Evolutionary conservation across 306 rosid species (phyloP).

Genomic region (Cicer chorassanicum): DNA sequence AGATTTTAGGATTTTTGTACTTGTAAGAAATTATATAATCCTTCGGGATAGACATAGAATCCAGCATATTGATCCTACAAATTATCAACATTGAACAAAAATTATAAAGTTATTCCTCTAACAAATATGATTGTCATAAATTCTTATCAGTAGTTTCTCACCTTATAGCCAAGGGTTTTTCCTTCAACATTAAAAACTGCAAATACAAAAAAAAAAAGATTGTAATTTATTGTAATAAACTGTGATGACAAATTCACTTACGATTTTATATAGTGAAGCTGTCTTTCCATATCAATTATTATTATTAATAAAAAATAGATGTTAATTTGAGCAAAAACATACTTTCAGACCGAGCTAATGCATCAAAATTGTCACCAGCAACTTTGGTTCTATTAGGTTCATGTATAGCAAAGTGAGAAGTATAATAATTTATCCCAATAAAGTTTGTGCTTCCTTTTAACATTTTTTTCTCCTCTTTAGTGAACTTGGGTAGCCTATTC

Average conservation of each 20-base stretch:
- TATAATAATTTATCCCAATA: too few species aligned
- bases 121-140: neutral
- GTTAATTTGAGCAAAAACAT: neutral
- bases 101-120: neutral
- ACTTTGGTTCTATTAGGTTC: too few species aligned
- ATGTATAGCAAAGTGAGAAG: too few species aligned
- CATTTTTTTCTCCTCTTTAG: too few species aligned
- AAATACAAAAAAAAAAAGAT: neutral
- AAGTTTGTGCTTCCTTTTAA: too few species aligned
- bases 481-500: slow-evolving; percentile 31
- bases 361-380: neutral
- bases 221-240: too few species aligned
- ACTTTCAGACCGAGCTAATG: slow-evolving; percentile 6
- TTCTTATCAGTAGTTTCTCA: slow-evolving; percentile 5
- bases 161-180: slow-evolving; percentile 45
- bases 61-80: too few species aligned
- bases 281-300: too few species aligned
- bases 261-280: too few species aligned
- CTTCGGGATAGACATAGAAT: slow-evolving; percentile 36
- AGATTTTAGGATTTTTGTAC: slow-evolving; percentile 37
- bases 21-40: slow-evolving; percentile 39
- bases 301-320: too few species aligned
- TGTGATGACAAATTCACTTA: too few species aligned
- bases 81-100: slow-evolving; percentile 5
- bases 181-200: slow-evolving; percentile 34